phyloP scores from a whole-genome alignment of 1,284 basidiomycete genomes.

The Xerocomus amazonicus region DNA sequence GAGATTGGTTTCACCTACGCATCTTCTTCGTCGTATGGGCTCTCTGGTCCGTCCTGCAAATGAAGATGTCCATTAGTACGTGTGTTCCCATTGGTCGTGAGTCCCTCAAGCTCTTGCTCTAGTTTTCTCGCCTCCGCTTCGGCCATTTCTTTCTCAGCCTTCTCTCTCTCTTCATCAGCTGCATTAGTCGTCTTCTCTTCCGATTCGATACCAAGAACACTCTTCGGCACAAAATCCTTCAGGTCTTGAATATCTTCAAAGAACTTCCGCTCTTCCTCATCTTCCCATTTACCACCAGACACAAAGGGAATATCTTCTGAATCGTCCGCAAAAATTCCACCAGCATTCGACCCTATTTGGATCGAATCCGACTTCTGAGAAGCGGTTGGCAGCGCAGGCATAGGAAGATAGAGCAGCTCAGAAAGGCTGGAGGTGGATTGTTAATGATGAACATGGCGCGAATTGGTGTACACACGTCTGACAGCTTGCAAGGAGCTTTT shows the following conservation, averaged over 20 bases:
- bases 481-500: conserved; percentile 83
- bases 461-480: conserved; percentile 58
- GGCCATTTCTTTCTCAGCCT: conserved; percentile 44
- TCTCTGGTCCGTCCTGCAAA: conserved; percentile 18
- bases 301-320: conserved; percentile 54
- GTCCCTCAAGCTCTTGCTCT: conserved; percentile 63
- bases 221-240: conserved; percentile 86
- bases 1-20: conserved; percentile 40
- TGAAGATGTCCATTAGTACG: conserved; percentile 19
- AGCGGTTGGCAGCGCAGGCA: conserved; percentile 79
- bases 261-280: conserved; percentile 94
- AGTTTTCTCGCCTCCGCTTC: conserved; percentile 64
- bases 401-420: conserved; percentile 77
- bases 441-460: conserved; percentile 1
- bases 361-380: conserved; percentile 79
- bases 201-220: conserved; percentile 80
- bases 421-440: conserved; percentile 59
- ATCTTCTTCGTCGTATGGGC: conserved; percentile 42
- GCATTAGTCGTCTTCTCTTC: conserved; percentile 40
- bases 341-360: conserved; percentile 59
- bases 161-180: conserved; percentile 45
- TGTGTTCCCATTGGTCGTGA: conserved; percentile 38
- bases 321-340: conserved; percentile 41
- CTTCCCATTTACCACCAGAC: conserved; percentile 91
- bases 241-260: conserved; percentile 94